These are phyloP conservation scores for Penicillium corylophilum DNA, from an alignment of 2,329 filamentous ascomycete species.

Conservation along the genomic window DNA sequence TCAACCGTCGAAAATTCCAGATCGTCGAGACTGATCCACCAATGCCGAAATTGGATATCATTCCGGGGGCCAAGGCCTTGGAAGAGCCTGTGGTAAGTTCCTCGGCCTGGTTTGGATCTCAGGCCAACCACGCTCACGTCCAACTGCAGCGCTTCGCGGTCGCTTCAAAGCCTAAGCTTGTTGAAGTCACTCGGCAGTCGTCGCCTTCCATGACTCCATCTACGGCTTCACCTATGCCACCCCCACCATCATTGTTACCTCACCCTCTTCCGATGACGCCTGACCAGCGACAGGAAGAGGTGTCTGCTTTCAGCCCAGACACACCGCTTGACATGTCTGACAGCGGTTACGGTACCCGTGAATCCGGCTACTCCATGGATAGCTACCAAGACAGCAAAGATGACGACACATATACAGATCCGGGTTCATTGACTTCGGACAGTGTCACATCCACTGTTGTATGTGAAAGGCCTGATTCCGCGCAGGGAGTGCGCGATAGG, in stretches of 20 bases:
- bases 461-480: slow-evolving; percentile 21
- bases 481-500: slow-evolving; percentile 15
- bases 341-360: slow-evolving; percentile 34
- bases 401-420: slow-evolving; percentile 27
- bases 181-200: slow-evolving; percentile 40
- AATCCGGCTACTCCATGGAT: slow-evolving; percentile 27
- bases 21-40: slow-evolving; percentile 38
- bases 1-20: slow-evolving; percentile 36
- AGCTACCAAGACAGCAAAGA: slow-evolving; percentile 28
- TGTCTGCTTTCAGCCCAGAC: slow-evolving; percentile 42
- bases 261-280: slow-evolving; percentile 35
- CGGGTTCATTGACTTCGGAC: slow-evolving; percentile 28
- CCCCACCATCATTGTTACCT: slow-evolving; percentile 21
- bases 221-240: slow-evolving; percentile 18
- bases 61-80: slow-evolving; percentile 16
- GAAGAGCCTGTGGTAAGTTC: slow-evolving; percentile 28
- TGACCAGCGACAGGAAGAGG: slow-evolving; percentile 34
- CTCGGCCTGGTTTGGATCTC: not conserved
- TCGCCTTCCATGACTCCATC: slow-evolving; percentile 28
- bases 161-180: slow-evolving; percentile 39
- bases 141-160: slow-evolving; percentile 32
- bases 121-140: slow-evolving; percentile 4
- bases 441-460: slow-evolving; percentile 27
- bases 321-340: slow-evolving; percentile 38
- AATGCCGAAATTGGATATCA: slow-evolving; percentile 23